Percentiles rank a stretch among this genome's conserved stretches.
phyloP scores from a whole-genome alignment of 208 protist genomes.

The Leishmania arabica region DNA sequence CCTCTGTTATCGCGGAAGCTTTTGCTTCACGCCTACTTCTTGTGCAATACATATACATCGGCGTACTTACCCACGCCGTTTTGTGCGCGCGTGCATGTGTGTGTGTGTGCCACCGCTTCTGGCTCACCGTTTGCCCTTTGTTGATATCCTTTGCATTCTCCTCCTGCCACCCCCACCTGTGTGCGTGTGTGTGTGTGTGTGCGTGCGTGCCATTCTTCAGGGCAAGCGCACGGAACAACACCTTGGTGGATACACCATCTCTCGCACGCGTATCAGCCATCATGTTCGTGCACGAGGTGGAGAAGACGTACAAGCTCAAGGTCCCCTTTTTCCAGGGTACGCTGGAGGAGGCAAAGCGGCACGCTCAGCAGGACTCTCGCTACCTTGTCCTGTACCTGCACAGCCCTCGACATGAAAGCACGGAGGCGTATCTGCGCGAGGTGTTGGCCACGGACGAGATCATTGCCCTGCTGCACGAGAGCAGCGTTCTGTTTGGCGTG shows the following conservation, averaged over 20 bases:
- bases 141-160: background rate
- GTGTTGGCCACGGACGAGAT: conserved; percentile 55
- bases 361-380: conserved; percentile 39
- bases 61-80: background rate
- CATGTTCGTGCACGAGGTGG: conserved; percentile 38
- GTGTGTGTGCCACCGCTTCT: background rate
- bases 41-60: background rate
- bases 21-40: background rate
- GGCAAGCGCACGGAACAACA: background rate
- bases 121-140: background rate
- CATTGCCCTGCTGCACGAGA: conserved; percentile 43
- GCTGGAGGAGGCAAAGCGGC: conserved; percentile 57
- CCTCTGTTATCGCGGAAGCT: background rate
- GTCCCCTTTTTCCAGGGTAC: conserved; percentile 63
- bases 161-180: background rate
- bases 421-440: conserved; percentile 52
- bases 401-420: conserved; percentile 76
- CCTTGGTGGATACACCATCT: background rate
- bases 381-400: conserved; percentile 86
- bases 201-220: background rate
- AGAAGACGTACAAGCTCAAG: conserved; percentile 42
- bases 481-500: conserved; percentile 59
- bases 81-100: background rate
- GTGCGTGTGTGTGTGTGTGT: background rate
- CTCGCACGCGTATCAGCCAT: background rate